Evolutionary conservation across 176 grass and related monocot genomes (phyloP).

Genomic region (Poa annua): DNA sequence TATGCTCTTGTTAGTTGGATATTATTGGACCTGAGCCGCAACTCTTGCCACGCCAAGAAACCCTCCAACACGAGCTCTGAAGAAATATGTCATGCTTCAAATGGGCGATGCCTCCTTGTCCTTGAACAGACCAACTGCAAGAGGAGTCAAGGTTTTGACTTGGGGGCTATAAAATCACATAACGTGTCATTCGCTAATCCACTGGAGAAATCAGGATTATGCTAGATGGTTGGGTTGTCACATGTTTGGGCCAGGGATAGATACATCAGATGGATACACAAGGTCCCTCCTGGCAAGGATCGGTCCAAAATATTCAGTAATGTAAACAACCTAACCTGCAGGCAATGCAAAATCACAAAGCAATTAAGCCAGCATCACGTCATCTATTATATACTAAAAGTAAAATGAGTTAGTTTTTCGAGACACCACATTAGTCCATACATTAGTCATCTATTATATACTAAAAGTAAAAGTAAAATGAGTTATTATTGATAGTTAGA

Average conservation of each 20-base stretch:
- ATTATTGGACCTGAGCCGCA: too few relatives aligned
- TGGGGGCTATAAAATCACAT: not conserved
- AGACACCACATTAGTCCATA: too few relatives aligned
- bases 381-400: too few relatives aligned
- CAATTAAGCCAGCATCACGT: not conserved
- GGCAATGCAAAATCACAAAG: constrained; percentile 2
- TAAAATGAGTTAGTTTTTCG: too few relatives aligned
- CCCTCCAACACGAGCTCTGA: not conserved
- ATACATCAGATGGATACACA: not conserved
- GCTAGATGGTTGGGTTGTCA: constrained; percentile 26
- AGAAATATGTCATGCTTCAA: not conserved
- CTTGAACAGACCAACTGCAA: not conserved
- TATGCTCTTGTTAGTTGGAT: too few relatives aligned
- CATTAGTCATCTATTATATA: too few relatives aligned
- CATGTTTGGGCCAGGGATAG: not conserved
- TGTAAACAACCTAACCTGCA: constrained; percentile 6
- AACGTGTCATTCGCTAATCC: constrained; percentile 7
- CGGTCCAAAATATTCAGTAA: not conserved
- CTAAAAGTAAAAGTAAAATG: too few relatives aligned
- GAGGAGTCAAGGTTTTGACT: not conserved
- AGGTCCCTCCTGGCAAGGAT: constrained; percentile 19
- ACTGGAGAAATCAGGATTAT: not conserved
- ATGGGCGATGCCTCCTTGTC: not conserved
- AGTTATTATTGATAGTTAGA: too few relatives aligned
- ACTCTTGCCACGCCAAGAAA: not conserved